Conservation (phyloP, 1,284 basidiomycete genomes). For the Papiliotrema flavescens region DNA sequence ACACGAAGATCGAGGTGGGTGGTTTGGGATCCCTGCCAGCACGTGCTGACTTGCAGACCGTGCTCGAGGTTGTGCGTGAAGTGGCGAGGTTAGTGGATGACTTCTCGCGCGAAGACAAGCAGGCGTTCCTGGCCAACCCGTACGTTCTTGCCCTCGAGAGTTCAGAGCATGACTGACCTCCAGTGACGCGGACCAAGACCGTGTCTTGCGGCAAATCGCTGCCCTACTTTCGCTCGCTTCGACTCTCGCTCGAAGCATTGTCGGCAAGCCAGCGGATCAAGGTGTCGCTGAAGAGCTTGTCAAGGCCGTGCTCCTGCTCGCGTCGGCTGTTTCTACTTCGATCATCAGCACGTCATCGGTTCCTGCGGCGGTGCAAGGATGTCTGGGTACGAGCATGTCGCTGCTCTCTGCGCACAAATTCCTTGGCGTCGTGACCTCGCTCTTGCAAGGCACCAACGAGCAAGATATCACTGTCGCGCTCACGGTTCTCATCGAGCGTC, state of each 20-base stretch:
- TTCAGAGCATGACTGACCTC: not conserved
- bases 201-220: constrained; percentile 54
- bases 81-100: constrained; percentile 58
- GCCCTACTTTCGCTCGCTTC: constrained; percentile 63
- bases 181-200: constrained; percentile 19
- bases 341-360: constrained; percentile 20
- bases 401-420: constrained; percentile 61
- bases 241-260: constrained; percentile 27
- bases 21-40: not conserved
- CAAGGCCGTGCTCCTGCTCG: constrained; percentile 34
- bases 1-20: constrained; percentile 60
- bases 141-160: constrained; percentile 15
- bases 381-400: constrained; percentile 43
- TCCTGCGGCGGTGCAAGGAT: constrained; percentile 21
- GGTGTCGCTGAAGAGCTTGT: constrained; percentile 32
- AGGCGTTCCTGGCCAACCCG: constrained; percentile 40
- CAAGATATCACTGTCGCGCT: constrained; percentile 40
- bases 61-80: constrained; percentile 67
- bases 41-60: constrained; percentile 50
- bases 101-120: constrained; percentile 34
- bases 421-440: constrained; percentile 37
- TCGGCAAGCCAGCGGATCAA: constrained; percentile 34
- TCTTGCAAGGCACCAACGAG: constrained; percentile 31
- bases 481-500: constrained; percentile 60
- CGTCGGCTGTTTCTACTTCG: constrained; percentile 13